A percentile compares a stretch with the other conserved stretches of the same genome.
phyloP scores from a whole-genome alignment of 257 asterid species.

The Coffea eugenioides region DNA sequence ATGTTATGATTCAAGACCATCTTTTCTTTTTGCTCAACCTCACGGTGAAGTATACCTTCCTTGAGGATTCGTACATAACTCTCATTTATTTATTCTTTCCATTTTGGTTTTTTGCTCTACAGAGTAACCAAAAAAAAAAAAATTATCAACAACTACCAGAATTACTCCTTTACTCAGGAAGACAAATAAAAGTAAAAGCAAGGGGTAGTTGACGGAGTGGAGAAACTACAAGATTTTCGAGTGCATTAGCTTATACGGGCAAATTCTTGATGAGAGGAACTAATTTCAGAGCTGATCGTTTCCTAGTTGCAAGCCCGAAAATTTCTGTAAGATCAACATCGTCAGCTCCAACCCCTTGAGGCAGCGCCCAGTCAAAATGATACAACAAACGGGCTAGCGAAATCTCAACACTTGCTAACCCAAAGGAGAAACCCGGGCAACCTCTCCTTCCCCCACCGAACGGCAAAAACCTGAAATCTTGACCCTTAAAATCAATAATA shows the following conservation, averaged over 20 bases:
- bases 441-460: slow-evolving; percentile 47
- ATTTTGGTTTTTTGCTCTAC: no score
- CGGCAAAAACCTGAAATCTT: slow-evolving; percentile 35
- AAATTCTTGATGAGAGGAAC: slow-evolving; percentile 21
- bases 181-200: no score
- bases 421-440: slow-evolving; percentile 39
- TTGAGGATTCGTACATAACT: no score
- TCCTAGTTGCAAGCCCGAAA: slow-evolving; percentile 37
- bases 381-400: slow-evolving; percentile 28
- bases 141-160: no score
- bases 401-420: slow-evolving; percentile 35
- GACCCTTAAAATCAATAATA: slow-evolving; percentile 32
- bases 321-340: slow-evolving; percentile 30
- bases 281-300: slow-evolving; percentile 28
- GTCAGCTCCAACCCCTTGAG: slow-evolving; percentile 20
- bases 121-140: no score
- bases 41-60: no score
- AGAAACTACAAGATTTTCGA: background rate
- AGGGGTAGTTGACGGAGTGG: background rate
- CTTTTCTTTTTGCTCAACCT: no score
- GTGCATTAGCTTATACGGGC: background rate
- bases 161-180: no score
- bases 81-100: no score
- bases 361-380: slow-evolving; percentile 36
- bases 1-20: no score